These are phyloP conservation scores for Balakata baccata DNA, from an alignment of 345 rosid species.

Conservation along the genomic window DNA sequence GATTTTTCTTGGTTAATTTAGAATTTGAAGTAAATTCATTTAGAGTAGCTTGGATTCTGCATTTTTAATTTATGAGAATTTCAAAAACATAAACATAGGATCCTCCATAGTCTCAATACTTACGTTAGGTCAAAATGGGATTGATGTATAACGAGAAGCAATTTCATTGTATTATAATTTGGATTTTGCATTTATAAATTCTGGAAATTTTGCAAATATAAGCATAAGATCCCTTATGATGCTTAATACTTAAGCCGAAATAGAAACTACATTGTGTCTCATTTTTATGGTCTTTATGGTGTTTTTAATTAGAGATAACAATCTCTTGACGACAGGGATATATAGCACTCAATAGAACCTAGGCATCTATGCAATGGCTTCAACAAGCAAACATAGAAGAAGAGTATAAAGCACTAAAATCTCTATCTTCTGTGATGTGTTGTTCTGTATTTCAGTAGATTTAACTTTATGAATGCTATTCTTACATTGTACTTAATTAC, in stretches of 20 bases:
- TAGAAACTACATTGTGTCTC: background rate
- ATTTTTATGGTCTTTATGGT: background rate
- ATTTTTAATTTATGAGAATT: background rate
- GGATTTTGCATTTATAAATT: background rate
- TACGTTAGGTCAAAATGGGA: too few relatives aligned
- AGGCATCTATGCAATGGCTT: conserved; percentile 99
- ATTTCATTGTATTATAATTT: background rate
- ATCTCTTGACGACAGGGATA: conserved; percentile 56
- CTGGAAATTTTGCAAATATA: background rate
- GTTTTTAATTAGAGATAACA: background rate
- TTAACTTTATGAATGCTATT: conserved; percentile 16
- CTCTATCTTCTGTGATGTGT: conserved; percentile 14
- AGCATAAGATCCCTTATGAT: background rate
- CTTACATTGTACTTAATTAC: conserved; percentile 49
- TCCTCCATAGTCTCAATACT: background rate
- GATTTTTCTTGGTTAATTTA: background rate
- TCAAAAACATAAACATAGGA: background rate
- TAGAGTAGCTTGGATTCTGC: background rate
- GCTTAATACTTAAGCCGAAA: background rate
- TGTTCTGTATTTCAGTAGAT: conserved; percentile 18
- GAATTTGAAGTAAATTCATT: background rate
- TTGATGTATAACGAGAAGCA: background rate
- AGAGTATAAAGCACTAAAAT: conserved; percentile 54
- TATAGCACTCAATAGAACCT: conserved; percentile 88
- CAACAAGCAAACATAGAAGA: conserved; percentile 76